Evolutionary conservation across 108 stramenopile species (phyloP).

Genomic region (Nannochloropsis salina): DNA sequence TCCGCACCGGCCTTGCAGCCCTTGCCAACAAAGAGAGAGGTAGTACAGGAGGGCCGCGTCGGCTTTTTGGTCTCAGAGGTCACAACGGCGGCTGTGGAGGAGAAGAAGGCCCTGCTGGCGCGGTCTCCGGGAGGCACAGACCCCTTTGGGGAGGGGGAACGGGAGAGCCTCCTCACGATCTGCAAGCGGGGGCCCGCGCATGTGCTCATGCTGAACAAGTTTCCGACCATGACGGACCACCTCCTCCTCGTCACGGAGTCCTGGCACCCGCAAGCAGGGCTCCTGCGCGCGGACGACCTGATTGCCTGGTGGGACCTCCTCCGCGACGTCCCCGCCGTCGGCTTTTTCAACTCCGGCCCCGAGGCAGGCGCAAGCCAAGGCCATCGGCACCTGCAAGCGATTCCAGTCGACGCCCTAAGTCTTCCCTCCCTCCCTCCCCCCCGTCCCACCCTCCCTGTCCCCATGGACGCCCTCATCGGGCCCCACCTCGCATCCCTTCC

Average conservation of each 20-base stretch:
- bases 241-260: slow-evolving; percentile 36
- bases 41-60: background rate
- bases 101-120: background rate
- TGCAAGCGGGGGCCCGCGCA: slow-evolving; percentile 22
- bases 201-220: slow-evolving; percentile 44
- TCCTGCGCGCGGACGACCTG: slow-evolving; percentile 26
- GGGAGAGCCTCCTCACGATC: background rate
- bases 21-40: background rate
- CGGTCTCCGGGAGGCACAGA: background rate
- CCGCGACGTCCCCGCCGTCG: slow-evolving; percentile 25
- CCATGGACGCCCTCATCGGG: background rate
- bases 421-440: background rate
- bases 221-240: slow-evolving; percentile 33
- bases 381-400: slow-evolving; percentile 41
- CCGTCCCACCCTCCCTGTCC: background rate
- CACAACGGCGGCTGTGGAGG: background rate
- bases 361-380: slow-evolving; percentile 44
- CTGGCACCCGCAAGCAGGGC: slow-evolving; percentile 24
- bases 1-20: background rate
- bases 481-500: background rate
- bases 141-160: slow-evolving; percentile 12
- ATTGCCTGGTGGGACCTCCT: slow-evolving; percentile 32
- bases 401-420: background rate
- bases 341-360: slow-evolving; percentile 40
- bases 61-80: background rate